Percentiles rank a stretch among this genome's conserved stretches.
These are phyloP conservation scores for Tuctoria greenei DNA, from an alignment of 176 grass and related monocot genomes.

Conservation along the genomic window DNA sequence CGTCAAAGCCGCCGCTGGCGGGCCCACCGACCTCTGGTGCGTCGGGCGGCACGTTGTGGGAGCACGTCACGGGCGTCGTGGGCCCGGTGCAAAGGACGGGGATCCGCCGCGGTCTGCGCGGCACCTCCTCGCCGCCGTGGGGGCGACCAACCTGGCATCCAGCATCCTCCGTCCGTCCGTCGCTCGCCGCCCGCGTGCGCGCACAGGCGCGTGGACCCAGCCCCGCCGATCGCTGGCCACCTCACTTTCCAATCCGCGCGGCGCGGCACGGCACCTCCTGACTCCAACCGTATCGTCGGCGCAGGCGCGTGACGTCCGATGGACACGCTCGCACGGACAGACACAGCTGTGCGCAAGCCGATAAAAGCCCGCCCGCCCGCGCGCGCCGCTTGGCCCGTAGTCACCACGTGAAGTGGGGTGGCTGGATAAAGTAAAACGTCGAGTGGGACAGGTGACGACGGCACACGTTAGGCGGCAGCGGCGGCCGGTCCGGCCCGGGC, in stretches of 20 bases:
- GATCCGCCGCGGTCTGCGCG: conserved; percentile 50
- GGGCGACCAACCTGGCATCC: conserved; percentile 5
- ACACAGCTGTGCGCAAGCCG: background rate
- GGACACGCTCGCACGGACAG: background rate
- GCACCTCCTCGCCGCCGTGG: conserved; percentile 27
- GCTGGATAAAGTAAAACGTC: background rate
- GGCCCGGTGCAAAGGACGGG: conserved; percentile 14
- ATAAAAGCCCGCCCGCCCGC: conserved; percentile 26
- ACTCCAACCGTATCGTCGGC: conserved; percentile 43
- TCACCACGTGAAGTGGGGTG: conserved; percentile 49
- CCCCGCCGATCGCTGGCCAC: too few species aligned
- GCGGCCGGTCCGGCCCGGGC: background rate
- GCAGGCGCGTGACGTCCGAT: conserved; percentile 27
- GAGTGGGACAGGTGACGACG: conserved; percentile 37
- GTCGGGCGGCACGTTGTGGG: conserved; percentile 39
- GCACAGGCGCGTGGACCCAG: conserved; percentile 31
- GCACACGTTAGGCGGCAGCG: background rate
- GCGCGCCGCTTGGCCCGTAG: conserved; percentile 7
- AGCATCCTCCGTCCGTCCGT: background rate
- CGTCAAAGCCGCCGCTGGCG: conserved; percentile 45
- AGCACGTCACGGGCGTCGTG: conserved; percentile 55
- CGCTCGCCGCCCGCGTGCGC: conserved; percentile 46
- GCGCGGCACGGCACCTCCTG: background rate
- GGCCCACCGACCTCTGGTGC: conserved; percentile 21
- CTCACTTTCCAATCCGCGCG: conserved; percentile 10